Conservation (phyloP, 768 basidiomycete genomes). For the Stropharia rugosoannulata region DNA sequence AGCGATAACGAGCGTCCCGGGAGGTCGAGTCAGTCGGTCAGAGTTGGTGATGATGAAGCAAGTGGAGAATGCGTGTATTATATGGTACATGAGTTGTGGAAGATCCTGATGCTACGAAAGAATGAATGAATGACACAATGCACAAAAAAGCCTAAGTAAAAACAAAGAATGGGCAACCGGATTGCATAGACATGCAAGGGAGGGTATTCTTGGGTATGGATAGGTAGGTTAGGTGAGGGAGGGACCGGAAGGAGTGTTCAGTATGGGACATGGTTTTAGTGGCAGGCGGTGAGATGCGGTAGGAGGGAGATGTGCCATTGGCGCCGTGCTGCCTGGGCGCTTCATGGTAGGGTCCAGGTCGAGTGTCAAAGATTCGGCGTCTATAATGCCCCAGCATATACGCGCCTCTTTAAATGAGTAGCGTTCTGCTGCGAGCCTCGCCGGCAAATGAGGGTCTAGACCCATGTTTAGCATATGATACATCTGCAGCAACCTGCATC, state of each 20-base stretch:
- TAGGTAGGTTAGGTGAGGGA: neutral
- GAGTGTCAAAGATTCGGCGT: too few species aligned
- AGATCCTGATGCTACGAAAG: constrained; percentile 10
- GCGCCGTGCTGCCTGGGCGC: too few species aligned
- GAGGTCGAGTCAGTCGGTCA: neutral
- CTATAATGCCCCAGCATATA: too few species aligned
- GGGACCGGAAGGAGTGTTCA: neutral
- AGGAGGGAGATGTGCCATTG: too few species aligned
- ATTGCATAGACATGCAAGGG: neutral
- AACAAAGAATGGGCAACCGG: neutral
- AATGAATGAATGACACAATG: neutral
- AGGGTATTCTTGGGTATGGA: too few species aligned
- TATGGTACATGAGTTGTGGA: constrained; percentile 11
- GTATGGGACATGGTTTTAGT: too few species aligned
- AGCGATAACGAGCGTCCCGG: neutral
- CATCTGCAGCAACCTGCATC: constrained; percentile 24
- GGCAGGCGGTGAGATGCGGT: too few species aligned
- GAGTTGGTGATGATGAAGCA: neutral
- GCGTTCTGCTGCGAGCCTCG: too few species aligned
- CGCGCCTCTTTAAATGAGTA: too few species aligned
- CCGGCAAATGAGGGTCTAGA: neutral
- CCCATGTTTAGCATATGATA: constrained; percentile 20
- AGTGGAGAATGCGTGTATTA: constrained; percentile 4
- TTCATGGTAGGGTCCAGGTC: too few species aligned
- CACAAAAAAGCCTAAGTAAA: neutral